Evolutionary conservation across 1,284 basidiomycete genomes (phyloP), one percentile per base, ranked within the genome.

Genomic region (Pterula multifida): DNA sequence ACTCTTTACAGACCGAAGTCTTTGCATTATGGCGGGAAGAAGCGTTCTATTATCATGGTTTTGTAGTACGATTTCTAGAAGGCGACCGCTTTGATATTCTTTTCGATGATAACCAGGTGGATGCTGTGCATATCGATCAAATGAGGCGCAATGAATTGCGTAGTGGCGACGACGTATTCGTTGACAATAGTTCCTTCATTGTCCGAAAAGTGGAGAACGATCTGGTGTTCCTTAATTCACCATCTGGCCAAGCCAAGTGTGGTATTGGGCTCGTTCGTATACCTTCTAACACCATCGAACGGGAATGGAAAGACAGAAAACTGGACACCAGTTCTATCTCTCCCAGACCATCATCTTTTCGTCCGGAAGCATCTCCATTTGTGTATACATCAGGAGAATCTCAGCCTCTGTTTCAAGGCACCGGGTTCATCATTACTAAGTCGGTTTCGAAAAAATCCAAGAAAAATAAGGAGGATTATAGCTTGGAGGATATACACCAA

Each of bases 21-120:
- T 79, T 85, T 55, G 85, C 81, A 1, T 58, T 80, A 9, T 86
- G 81, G 81, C 75, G 69, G 54, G 60, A 63, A 45, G 75, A 79
- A 51, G 73, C 70, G 1, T 68, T 74, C 53, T 88, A 74, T 61
- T 87, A 82, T 57, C 60, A 79, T 3, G 85, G 81, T 9, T 67
- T 65, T 23, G 68, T 85, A 6, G 19, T 22, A n/a, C n/a, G 21
- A 22, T 3, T 56, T 76, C 52, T 65, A 70, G 19, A 47, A 50
- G 12, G 49, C 56, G 15, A 57, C 56, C 13, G 54, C 56, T 9
- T 55, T 57, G 1, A 61, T 60, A 22, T 81, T 75, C 58, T 50
- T 24, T 88, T 85, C 59, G 82, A 85, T 55, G 85, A 87, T 57
- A 64, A 59, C 2, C 70, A 69, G 1, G 60, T 68, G 19, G 70